Evolutionary conservation across 345 rosid species (phyloP).

Genomic region (Limnanthes douglasii): DNA sequence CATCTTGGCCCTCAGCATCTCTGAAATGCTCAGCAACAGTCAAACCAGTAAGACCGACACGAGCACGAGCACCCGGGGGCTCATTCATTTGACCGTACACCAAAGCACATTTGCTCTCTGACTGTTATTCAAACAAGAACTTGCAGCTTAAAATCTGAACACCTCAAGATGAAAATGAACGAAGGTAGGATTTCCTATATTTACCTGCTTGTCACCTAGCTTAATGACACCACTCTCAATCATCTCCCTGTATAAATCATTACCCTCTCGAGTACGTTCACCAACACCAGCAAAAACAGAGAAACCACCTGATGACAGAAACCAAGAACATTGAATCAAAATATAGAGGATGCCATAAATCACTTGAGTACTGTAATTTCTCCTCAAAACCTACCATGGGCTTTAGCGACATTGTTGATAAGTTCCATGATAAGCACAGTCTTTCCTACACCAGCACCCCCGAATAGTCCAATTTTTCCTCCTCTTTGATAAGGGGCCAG

Average conservation of each 20-base stretch:
- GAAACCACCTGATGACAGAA: conserved; percentile 54
- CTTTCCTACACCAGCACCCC: conserved; percentile 90
- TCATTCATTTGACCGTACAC: conserved; percentile 93
- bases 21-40: conserved; percentile 87
- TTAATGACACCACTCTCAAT: conserved; percentile 90
- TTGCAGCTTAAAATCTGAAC: neutral
- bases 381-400: conserved; percentile 37
- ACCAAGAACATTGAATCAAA: neutral
- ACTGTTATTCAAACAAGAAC: conserved; percentile 13
- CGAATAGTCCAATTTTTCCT: conserved; percentile 83
- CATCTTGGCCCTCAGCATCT: conserved; percentile 92
- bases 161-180: neutral
- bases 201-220: conserved; percentile 80
- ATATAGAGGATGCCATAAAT: neutral
- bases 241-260: conserved; percentile 87
- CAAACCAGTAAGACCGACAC: conserved; percentile 82
- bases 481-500: conserved; percentile 89
- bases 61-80: conserved; percentile 97
- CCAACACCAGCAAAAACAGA: conserved; percentile 92
- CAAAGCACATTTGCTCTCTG: conserved; percentile 82
- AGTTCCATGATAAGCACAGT: conserved; percentile 90
- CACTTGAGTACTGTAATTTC: neutral
- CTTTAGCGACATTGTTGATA: conserved; percentile 80
- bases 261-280: conserved; percentile 83
- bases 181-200: too few relatives aligned